Base-by-base conservation (phyloP, 306 rosid genomes). In the Oemleria cerasiformis region DNA sequence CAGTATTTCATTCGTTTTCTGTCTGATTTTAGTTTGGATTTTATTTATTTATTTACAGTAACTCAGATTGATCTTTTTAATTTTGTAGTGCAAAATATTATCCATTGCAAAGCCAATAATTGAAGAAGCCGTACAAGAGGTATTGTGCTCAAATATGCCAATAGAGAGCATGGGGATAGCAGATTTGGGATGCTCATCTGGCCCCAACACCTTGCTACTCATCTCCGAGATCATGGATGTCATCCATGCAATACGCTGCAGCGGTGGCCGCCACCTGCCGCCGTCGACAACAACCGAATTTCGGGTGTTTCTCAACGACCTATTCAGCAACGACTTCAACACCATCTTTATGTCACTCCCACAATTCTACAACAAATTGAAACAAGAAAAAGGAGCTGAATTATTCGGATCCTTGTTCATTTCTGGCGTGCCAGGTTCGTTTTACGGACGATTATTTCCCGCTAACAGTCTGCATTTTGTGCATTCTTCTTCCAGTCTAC, bases 181-280 rank as follows among this genome's bases (percentile, higher is more conserved):
- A 0, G 98, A 93, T 62, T 81, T 93, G 56, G 98, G 98, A 9
- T 91, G 98, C 47, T 88, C 97, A 17, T 84, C 94, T 2, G 98
- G 98, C 8, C 98, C 97, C 19, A 91, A 93, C 82, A 71, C 85
- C 0, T 57, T 93, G 36, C 12, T 36, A 4, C 80, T 86, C 3
- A 68, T 93, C 25, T 83, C 79, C 0, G 77, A 87, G 70, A 77
- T 91, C 38, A n/a, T 86, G 4, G 73, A 86, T 8, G 57, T 43
- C 16, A 30, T 93, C 0, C 36, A 70, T 40, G 47, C 80, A 44
- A 77, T 79, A 50, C 58, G 81, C 42, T 2, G 61, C 51, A 6
- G 56, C 59, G 44, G 79, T 3, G 67, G 64, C 23, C 59, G 40
- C 5, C 15, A 20, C 15, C 70, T 47, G 23, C 36, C 36, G 36